Evolutionary conservation across 306 rosid species (phyloP), one percentile per base, ranked within the genome.

Genomic region (Spatholobus suberectus): DNA sequence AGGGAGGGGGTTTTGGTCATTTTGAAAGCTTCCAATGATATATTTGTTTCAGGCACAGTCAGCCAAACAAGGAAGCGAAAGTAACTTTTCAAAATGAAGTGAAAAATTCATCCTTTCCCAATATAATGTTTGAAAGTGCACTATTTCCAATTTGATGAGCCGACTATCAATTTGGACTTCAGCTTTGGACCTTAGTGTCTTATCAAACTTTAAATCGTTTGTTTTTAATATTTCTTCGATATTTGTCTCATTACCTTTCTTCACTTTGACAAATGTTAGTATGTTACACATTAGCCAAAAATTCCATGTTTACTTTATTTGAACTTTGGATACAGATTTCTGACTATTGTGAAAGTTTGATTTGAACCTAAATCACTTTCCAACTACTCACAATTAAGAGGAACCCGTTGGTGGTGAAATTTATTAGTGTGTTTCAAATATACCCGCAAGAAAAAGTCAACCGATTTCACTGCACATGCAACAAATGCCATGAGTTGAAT

Each of bases 161-260:
- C 70, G 89, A 69, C 87, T 27, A 59, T 83, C 88, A 75, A 52
- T 52, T 89, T 82, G 65, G 88, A 84, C 86, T 40, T 2, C 23
- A 13, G 2, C 41, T 26, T 62, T 61, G 49, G 54, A 83, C 57
- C 57, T 14, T 34, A 77, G 15, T 55, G 34, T 49, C 34, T 54
- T 7, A 17, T 51, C 65, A 54, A 73, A 43, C 46, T 63, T 52
- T 32, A n/a, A 68, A 27, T 4, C 61, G 14, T 14, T 61, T 47
- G 0, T 63, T 20, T 67, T 52, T 52, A 23, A 55, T 40, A 46
- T 38, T 20, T 71, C 20, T 14, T 78, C 13, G 1, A 24, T 29
- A 21, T 46, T 49, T 9, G 9, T 73, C 46, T 34, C 26, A n/a
- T n/a, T n/a, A 23, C 66, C 54, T 58, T 66, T 73, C 24, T 52